Conservation (phyloP, 192 early-diverging fungal genomes). For the Umbelopsis isabellina region DNA sequence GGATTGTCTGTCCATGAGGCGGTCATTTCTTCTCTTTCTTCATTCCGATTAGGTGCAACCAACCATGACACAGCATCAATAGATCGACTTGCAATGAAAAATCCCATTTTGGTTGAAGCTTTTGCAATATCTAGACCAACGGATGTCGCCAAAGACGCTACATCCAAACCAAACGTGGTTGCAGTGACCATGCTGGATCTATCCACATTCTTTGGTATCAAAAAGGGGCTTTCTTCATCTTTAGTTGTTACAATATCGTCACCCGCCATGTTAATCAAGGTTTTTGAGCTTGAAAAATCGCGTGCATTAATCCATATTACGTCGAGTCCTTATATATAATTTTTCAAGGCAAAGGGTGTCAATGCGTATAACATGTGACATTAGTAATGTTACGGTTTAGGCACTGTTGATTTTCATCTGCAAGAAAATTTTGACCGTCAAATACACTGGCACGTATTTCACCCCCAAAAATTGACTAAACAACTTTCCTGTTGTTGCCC, state of each 20-base stretch:
- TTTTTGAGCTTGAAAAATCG: neutral
- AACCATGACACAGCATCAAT: conserved; percentile 2
- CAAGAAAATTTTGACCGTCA: no score
- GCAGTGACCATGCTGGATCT: neutral
- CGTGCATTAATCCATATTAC: no score
- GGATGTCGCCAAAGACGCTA: conserved; percentile 15
- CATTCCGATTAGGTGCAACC: neutral
- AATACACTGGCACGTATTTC: no score
- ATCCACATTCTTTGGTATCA: neutral
- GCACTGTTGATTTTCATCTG: no score
- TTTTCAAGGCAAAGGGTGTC: no score
- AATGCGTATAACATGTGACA: no score
- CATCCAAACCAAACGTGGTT: conserved; percentile 21
- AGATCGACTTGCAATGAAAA: conserved; percentile 18
- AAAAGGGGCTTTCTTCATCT: neutral
- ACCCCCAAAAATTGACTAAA: no score
- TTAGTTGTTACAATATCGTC: neutral
- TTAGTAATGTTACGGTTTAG: no score
- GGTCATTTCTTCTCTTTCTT: neutral
- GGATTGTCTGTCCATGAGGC: neutral
- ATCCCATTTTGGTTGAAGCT: conserved; percentile 10
- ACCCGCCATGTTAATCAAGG: neutral
- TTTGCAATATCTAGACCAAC: conserved; percentile 27
- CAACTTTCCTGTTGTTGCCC: no score
- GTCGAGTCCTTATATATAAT: no score